Conservation (phyloP, 1,139 yeast species). For the Scheffersomyces illinoinensis region DNA sequence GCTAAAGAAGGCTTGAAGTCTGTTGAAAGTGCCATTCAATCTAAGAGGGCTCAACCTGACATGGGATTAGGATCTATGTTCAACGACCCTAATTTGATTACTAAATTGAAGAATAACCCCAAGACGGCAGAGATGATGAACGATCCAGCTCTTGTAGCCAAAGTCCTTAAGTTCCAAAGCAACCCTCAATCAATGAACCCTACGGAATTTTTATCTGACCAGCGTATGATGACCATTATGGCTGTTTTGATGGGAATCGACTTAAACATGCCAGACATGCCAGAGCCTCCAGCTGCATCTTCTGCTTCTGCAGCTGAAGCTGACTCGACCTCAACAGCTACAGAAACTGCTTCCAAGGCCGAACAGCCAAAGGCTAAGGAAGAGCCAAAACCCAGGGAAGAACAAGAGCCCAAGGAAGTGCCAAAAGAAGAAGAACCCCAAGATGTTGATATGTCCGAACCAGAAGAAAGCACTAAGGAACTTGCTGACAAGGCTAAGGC, state of each 20-base stretch:
- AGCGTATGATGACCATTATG: conserved; percentile 85
- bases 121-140: conserved; percentile 84
- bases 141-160: conserved; percentile 81
- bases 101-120: conserved; percentile 78
- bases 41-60: conserved; percentile 56
- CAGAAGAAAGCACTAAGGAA: conserved; percentile 33
- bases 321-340: conserved; percentile 5
- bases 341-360: conserved; percentile 23
- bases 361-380: conserved; percentile 26
- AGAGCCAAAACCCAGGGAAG: conserved; percentile 15
- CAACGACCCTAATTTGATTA: conserved; percentile 75
- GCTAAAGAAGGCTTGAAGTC: conserved; percentile 80
- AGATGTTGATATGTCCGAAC: conserved; percentile 36
- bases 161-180: conserved; percentile 61
- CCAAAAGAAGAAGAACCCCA: conserved; percentile 21
- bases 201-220: conserved; percentile 69
- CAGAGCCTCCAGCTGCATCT: conserved; percentile 19
- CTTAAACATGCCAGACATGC: conserved; percentile 49
- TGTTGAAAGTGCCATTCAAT: conserved; percentile 57
- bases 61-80: conserved; percentile 78
- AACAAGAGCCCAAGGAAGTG: conserved; percentile 8
- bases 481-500: conserved; percentile 81
- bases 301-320: conserved; percentile 19
- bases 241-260: conserved; percentile 86
- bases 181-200: conserved; percentile 73